Evolutionary conservation across 2,329 filamentous ascomycete genomes (phyloP), one percentile per base, ranked within the genome.

Genomic region (Paecilomyces dactylethromorphus): DNA sequence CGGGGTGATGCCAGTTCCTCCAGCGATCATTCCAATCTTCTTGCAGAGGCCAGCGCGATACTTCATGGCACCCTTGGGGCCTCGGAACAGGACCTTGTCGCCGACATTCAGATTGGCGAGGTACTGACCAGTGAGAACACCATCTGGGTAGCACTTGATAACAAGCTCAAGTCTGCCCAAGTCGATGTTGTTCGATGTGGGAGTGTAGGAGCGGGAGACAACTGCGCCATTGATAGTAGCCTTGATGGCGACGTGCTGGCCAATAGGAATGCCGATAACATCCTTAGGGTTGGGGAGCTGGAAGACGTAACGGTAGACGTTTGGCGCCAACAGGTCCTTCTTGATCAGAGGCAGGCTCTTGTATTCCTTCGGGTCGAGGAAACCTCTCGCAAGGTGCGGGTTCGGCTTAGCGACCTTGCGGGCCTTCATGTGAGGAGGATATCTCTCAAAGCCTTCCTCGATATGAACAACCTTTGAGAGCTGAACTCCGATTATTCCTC

Each of bases 171-270:
- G 56, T 10, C 59, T 55, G 2, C 73, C 73, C 1, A 62, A 58
- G 59, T 76, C 72, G 2, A 65, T 18, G 55, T 74, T 70, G 54
- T 71, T 74, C 1, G 74, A 74, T 2, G 68, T 72, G 0, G 74
- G 82, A 0, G 82, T 85, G 64, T 85, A 85, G 0, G 82, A 83
- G 4, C 83, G 74, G 1, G 74, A 69, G 8, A 85, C 76, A 0
- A 70, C 64, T 59, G 80, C 70, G 5, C 78, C 79, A 49, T 80
- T 71, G 11, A 84, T 66, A 1, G 68, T 70, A 1, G 80, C 80
- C 57, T 77, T 77, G 59, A 85, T 81, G 51, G 81, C 76, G 3
- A 85, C 76, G 61, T 85, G 83, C 64, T 85, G 82, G 5, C 83
- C 83, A 7, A 79, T 82, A 0, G 83, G 83, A 8, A 86, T 74